Conservation (phyloP, 2,329 filamentous ascomycete species). For the Claviceps sp. region DNA sequence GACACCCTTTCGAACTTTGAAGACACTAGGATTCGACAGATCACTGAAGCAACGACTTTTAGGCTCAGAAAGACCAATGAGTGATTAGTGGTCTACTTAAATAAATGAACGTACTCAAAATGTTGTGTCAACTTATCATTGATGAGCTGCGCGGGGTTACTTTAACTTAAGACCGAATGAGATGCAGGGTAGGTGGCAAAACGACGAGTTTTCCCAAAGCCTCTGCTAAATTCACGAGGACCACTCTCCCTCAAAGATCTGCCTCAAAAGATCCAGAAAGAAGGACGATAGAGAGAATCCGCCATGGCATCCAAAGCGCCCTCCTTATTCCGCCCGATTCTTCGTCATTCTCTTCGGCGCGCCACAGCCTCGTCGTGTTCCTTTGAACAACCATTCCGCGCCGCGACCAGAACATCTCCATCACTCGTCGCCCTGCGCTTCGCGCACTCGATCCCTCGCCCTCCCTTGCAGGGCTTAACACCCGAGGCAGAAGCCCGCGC, state of each 20-base stretch:
- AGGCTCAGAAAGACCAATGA: too few relatives aligned
- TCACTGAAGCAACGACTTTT: too few relatives aligned
- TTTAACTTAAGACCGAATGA: too few relatives aligned
- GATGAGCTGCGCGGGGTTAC: too few relatives aligned
- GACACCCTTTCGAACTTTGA: too few relatives aligned
- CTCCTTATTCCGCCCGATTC: conserved; percentile 7
- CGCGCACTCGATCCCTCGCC: conserved; percentile 24
- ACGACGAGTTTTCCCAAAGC: too few relatives aligned
- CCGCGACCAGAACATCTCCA: conserved; percentile 2
- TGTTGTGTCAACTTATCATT: too few relatives aligned
- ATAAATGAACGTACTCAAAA: too few relatives aligned
- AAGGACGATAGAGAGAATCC: neutral
- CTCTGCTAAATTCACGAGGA: too few relatives aligned
- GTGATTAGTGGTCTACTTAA: too few relatives aligned
- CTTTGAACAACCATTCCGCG: conserved; percentile 5
- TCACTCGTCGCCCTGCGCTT: conserved; percentile 13
- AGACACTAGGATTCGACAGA: too few relatives aligned
- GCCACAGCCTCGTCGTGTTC: conserved; percentile 2
- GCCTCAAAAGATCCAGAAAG: neutral
- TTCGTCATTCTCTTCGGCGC: conserved; percentile 10
- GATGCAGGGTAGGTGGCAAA: too few relatives aligned
- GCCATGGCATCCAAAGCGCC: conserved; percentile 18
- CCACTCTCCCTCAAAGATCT: neutral
- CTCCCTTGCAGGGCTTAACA: conserved; percentile 4
- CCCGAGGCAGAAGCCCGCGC: conserved; percentile 6